Base-by-base conservation (phyloP, 148 eudicot genomes). In the Rheum nobile region DNA sequence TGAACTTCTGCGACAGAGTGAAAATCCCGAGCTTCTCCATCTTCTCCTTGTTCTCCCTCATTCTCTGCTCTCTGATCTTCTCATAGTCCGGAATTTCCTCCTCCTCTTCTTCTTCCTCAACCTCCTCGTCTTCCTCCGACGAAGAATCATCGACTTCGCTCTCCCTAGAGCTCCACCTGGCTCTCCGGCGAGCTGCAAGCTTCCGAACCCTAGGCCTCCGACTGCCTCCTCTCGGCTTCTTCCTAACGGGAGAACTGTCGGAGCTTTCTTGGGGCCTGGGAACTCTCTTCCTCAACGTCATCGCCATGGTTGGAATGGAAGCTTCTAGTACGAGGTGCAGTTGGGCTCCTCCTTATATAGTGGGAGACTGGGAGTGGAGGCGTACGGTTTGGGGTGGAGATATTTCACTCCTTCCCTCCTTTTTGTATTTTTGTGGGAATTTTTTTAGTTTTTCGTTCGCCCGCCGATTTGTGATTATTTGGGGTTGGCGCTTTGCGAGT, bases 11-110 rank as follows among this genome's bases (percentile, higher is more conserved):
- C 52, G 98, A 85, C 0, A 94, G 89, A 69, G 86, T 85, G 4
- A 85, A 35, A 72, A 94, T 86, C 46, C 98, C 98, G 0, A 94
- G 88, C 74, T 94, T 89, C 42, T 88, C 82, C 87, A 94, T 81
- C 4, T 92, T 81, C 71, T 85, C 87, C 10, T 79, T 83, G 78
- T 94, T 94, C 74, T 87, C 93, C 46, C 80, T 89, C 79, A 94
- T 94, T 77, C 97, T 86, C 72, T 87, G 82, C 67, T 89, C 93
- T 54, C 98, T 89, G 8, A 43, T 71, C 77, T 80, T 79, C 76
- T 94, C 98, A 29, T 94, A 94, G 13, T 74, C 84, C 38, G 41
- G 70, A 6, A 31, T 34, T 7, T 34, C 70, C 9, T 4, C 69
- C 9, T 24, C 65, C 16, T 24, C 65, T 6, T 26, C 67, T 12